Evolutionary conservation across 176 grass and related monocot genomes (phyloP).

Genomic region (Oryza officinalis): DNA sequence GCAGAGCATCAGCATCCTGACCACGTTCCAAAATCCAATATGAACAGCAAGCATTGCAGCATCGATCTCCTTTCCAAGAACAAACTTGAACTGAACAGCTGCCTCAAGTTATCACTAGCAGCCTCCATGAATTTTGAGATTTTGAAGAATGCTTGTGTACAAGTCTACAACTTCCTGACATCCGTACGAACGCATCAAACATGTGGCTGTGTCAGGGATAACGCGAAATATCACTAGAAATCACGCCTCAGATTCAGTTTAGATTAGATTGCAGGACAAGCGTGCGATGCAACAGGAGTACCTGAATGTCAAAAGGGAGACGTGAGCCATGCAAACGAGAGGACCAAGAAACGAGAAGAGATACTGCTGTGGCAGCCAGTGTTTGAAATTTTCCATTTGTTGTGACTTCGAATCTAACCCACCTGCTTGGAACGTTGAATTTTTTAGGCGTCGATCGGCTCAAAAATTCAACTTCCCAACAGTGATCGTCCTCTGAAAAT

Average conservation of each 20-base stretch:
- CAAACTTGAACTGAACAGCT: not conserved
- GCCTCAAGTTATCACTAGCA: not conserved
- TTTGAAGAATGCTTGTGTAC: not conserved
- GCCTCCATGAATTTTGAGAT: not conserved
- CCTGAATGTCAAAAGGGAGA: slow-evolving; percentile 38
- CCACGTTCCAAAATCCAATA: not conserved
- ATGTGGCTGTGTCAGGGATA: slow-evolving; percentile 27
- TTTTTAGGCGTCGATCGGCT: not conserved
- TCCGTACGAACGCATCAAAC: slow-evolving; percentile 3
- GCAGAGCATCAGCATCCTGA: not conserved
- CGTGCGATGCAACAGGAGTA: slow-evolving; percentile 17
- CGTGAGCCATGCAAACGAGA: slow-evolving; percentile 25
- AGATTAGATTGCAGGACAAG: not conserved
- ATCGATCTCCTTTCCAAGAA: not conserved
- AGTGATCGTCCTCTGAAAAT: not conserved
- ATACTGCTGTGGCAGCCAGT: not conserved
- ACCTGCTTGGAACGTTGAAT: slow-evolving; percentile 41
- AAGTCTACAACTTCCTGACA: slow-evolving; percentile 14
- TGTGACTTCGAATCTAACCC: slow-evolving; percentile 34
- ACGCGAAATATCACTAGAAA: not conserved
- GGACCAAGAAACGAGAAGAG: not conserved
- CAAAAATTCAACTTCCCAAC: slow-evolving; percentile 1
- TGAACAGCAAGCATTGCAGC: not conserved
- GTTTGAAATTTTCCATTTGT: slow-evolving; percentile 5
- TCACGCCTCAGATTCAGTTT: not conserved